phyloP scores from a whole-genome alignment of 805 yeast species.

The Yarrowia porcina region DNA sequence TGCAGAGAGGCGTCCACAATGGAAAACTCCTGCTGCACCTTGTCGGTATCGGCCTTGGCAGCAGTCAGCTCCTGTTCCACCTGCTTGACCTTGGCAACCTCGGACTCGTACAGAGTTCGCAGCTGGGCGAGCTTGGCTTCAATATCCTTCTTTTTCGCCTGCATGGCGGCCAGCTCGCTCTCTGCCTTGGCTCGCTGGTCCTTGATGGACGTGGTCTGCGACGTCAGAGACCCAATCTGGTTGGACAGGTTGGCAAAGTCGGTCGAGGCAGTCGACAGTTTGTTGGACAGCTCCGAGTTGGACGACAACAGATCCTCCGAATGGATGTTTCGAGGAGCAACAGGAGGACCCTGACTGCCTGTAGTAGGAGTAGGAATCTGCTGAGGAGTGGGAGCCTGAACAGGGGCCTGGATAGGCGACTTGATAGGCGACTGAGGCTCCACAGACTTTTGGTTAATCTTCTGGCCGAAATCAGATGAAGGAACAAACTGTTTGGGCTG shows the following conservation, averaged over 20 bases:
- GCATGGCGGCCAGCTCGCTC: slow-evolving; percentile 67
- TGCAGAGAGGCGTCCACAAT: slow-evolving; percentile 76
- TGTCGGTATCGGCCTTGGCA: slow-evolving; percentile 64
- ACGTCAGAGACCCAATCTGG: slow-evolving; percentile 73
- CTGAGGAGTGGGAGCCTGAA: slow-evolving; percentile 6
- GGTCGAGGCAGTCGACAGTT: slow-evolving; percentile 72
- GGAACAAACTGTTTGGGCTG: slow-evolving; percentile 58
- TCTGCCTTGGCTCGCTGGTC: slow-evolving; percentile 72
- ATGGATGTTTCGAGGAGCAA: slow-evolving; percentile 28
- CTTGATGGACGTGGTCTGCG: slow-evolving; percentile 67
- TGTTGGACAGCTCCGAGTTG: slow-evolving; percentile 55
- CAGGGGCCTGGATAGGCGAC: slow-evolving; percentile 27
- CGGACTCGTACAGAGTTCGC: slow-evolving; percentile 70
- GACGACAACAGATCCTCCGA: slow-evolving; percentile 50
- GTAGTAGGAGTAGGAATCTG: slow-evolving; percentile 30
- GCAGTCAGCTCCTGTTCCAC: slow-evolving; percentile 61
- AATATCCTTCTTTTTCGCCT: slow-evolving; percentile 64
- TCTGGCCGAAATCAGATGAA: slow-evolving; percentile 79
- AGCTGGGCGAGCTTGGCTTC: slow-evolving; percentile 65
- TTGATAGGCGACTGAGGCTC: slow-evolving; percentile 25
- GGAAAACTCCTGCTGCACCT: slow-evolving; percentile 66
- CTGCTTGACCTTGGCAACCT: slow-evolving; percentile 68
- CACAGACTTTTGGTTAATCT: slow-evolving; percentile 27
- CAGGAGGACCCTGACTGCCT: slow-evolving; percentile 31
- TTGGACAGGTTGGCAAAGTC: slow-evolving; percentile 84